Percentiles rank a stretch among this genome's conserved stretches.
phyloP scores from a whole-genome alignment of 1,284 basidiomycete species.

The Pseudozyma hubeiensis region DNA sequence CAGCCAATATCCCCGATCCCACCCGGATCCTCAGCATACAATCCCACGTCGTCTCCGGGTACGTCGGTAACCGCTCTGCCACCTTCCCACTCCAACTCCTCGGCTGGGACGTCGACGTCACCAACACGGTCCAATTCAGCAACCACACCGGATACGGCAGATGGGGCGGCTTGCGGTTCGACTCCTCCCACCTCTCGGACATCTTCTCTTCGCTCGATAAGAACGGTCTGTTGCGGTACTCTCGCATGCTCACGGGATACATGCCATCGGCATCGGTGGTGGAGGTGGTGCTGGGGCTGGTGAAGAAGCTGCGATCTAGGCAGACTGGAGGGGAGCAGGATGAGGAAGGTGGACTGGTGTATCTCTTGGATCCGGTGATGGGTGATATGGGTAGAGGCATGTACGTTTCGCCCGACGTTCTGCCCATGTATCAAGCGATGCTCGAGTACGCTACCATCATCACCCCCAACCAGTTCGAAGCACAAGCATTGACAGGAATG shows the following conservation, averaged over 20 bases:
- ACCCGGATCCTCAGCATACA: conserved; percentile 76
- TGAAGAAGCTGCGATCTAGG: conserved; percentile 74
- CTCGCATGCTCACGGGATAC: conserved; percentile 73
- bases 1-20: conserved; percentile 49
- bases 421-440: conserved; percentile 86
- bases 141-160: conserved; percentile 85
- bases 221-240: conserved; percentile 60
- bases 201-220: conserved; percentile 64
- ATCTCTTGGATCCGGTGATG: conserved; percentile 80
- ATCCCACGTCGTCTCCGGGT: conserved; percentile 92
- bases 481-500: conserved; percentile 74
- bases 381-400: conserved; percentile 72
- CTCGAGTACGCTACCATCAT: conserved; percentile 86
- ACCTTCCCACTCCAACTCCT: conserved; percentile 94
- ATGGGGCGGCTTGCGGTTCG: conserved; percentile 69
- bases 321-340: conserved; percentile 70
- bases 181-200: conserved; percentile 68
- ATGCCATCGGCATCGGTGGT: conserved; percentile 87
- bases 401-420: conserved; percentile 90
- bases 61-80: conserved; percentile 87
- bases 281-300: conserved; percentile 76
- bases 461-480: conserved; percentile 98
- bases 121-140: conserved; percentile 84
- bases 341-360: conserved; percentile 73
- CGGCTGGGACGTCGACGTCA: conserved; percentile 94